These are phyloP conservation scores for Sphenostylis stenocarpa DNA, from an alignment of 306 rosid genomes.

Conservation along the genomic window DNA sequence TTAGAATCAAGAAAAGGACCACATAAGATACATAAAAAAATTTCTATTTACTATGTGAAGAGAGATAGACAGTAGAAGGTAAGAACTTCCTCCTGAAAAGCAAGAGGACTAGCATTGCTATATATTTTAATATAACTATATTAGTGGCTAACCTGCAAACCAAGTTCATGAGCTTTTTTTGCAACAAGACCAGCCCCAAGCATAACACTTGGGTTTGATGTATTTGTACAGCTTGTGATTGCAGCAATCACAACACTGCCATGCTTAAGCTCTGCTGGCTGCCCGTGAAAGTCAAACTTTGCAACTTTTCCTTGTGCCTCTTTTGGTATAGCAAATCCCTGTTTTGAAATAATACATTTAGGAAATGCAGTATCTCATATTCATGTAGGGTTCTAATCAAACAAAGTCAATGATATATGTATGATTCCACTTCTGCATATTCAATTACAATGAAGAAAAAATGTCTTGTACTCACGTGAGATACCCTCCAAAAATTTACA, in stretches of 20 bases:
- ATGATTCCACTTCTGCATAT: conserved; percentile 25
- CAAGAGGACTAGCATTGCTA: neutral
- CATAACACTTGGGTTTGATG: conserved; percentile 98
- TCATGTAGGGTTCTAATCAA: conserved; percentile 14
- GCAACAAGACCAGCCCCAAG: conserved; percentile 98
- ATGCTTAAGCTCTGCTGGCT: conserved; percentile 86
- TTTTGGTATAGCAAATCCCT: conserved; percentile 94
- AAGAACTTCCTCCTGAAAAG: neutral
- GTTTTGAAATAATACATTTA: conserved; percentile 25
- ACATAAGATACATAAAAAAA: conserved; percentile 4
- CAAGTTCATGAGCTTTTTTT: conserved; percentile 84
- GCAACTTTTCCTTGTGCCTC: conserved; percentile 74
- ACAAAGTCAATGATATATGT: conserved; percentile 18
- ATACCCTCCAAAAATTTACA: neutral
- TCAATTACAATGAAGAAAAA: neutral
- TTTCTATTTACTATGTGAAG: neutral
- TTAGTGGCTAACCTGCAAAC: conserved; percentile 64
- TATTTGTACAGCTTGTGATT: conserved; percentile 94
- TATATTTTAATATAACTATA: neutral
- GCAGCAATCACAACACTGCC: conserved; percentile 96
- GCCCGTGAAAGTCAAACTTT: conserved; percentile 83
- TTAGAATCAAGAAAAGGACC: conserved; percentile 3
- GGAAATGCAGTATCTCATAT: neutral
- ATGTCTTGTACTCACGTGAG: neutral
- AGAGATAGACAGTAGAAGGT: neutral